Percentiles rank a stretch among this genome's conserved stretches.
These are phyloP conservation scores for Hypocreales sp. DNA, from an alignment of 2,329 filamentous ascomycete species.

Conservation along the genomic window DNA sequence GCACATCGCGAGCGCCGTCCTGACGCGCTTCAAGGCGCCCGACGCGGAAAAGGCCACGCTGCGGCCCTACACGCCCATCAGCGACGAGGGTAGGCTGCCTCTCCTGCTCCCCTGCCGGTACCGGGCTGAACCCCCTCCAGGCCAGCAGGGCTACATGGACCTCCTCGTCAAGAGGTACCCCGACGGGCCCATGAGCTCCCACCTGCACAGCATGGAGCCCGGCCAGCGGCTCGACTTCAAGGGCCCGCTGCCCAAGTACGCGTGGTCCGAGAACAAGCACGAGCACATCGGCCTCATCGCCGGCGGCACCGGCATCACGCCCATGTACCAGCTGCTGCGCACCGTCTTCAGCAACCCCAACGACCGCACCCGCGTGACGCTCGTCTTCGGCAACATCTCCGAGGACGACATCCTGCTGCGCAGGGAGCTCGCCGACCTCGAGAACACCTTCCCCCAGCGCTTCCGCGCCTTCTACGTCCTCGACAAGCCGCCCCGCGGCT, in stretches of 20 bases:
- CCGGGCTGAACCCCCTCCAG: slow-evolving; percentile 23
- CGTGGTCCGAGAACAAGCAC: slow-evolving; percentile 85
- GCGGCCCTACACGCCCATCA: slow-evolving; percentile 84
- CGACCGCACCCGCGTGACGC: slow-evolving; percentile 94
- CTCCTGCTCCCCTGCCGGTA: background rate
- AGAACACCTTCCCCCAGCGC: slow-evolving; percentile 88
- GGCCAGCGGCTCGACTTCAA: slow-evolving; percentile 83
- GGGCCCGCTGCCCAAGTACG: slow-evolving; percentile 88
- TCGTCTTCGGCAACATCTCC: slow-evolving; percentile 79
- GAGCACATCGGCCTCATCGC: slow-evolving; percentile 74
- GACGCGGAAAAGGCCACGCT: slow-evolving; percentile 74
- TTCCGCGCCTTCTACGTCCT: slow-evolving; percentile 94
- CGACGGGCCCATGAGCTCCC: slow-evolving; percentile 77
- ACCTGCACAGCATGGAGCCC: slow-evolving; percentile 69
- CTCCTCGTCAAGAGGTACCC: slow-evolving; percentile 88
- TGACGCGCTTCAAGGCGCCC: slow-evolving; percentile 84
- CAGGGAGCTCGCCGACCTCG: slow-evolving; percentile 68
- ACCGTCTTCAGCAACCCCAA: slow-evolving; percentile 91
- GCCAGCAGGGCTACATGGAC: slow-evolving; percentile 65
- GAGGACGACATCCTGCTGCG: slow-evolving; percentile 89
- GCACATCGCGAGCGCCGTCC: slow-evolving; percentile 65
- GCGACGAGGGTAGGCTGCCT: slow-evolving; percentile 53
- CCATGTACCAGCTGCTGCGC: slow-evolving; percentile 90
- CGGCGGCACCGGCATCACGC: slow-evolving; percentile 93
- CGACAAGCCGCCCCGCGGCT: slow-evolving; percentile 67